Evolutionary conservation across 2,329 filamentous ascomycete genomes (phyloP), one percentile per base, ranked within the genome.

Genomic region (Trichophyton simii): DNA sequence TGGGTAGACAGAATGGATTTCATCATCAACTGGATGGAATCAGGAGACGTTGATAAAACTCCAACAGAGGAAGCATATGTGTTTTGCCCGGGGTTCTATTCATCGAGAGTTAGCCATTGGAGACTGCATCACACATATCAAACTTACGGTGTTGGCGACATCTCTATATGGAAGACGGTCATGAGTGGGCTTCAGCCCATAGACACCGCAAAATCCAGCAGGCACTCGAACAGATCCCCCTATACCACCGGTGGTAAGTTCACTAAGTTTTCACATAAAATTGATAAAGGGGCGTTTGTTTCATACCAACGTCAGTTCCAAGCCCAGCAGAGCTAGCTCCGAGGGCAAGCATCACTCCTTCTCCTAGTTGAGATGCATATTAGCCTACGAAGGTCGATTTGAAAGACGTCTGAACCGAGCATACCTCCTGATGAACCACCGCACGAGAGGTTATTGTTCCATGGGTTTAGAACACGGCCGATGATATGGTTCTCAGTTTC

Each of bases 401-500:
- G 42, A 36, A 3, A 13, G 28, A 9, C 7, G 22, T 11, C 9
- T 22, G 6, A 13, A 34, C 28, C 18, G 1, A 18, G 18, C 18
- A 18, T 22, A 7, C 76, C 83, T 1, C 83, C 83, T 0, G 82
- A 84, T 52, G 80, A 83, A 13, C 83, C 83, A 18, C 83, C 83
- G 61, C 73, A 72, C 4, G 77, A 77, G 2, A 85, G 73, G 3
- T 79, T 73, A 22, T 80, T 74, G 68, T 84, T 84, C 64, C 75
- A 78, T 1, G 83, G 81, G 65, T 85, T 84, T 65, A 75, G 75
- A 0, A 80, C 83, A 62, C 82, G 81, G 2, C 77, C 80, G 66
- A 83, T 81, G 64, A 86, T 79, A 62, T 84, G 82, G 72, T 85
- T 85, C 65, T 81, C 73, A 0, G 82, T 85, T 73, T 85, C 82